Evolutionary conservation across 1,284 basidiomycete genomes (phyloP).

Genomic region (Coniophora puteana): DNA sequence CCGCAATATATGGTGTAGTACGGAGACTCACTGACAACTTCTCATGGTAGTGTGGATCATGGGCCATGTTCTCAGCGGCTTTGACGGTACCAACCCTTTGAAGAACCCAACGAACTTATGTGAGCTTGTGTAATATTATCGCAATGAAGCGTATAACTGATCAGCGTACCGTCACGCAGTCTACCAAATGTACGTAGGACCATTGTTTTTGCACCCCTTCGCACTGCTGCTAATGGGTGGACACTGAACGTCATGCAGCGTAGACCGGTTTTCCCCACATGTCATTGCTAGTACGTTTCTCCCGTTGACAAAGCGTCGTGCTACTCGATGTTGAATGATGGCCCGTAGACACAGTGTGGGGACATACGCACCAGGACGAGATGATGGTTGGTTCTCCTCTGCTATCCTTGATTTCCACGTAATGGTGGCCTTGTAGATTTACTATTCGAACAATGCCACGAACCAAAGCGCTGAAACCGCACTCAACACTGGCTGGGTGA

Average conservation of each 20-base stretch:
- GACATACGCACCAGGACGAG: constrained; percentile 81
- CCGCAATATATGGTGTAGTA: no score
- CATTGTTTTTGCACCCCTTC: neutral
- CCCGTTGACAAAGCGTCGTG: constrained; percentile 1
- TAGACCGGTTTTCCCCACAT: constrained; percentile 76
- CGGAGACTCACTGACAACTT: constrained; percentile 5
- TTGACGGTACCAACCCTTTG: constrained; percentile 60
- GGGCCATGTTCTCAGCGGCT: constrained; percentile 73
- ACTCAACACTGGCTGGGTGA: constrained; percentile 48
- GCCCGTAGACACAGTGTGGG: constrained; percentile 63
- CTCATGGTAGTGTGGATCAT: constrained; percentile 64
- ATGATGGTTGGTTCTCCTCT: constrained; percentile 42
- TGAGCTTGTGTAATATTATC: constrained; percentile 8
- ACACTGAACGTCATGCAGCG: constrained; percentile 36
- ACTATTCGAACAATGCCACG: constrained; percentile 40
- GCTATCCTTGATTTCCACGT: neutral
- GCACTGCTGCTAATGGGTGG: neutral
- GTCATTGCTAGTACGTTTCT: constrained; percentile 64
- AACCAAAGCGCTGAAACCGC: constrained; percentile 52
- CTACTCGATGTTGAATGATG: neutral
- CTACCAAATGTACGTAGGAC: constrained; percentile 59
- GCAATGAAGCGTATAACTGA: neutral
- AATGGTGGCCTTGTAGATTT: constrained; percentile 26
- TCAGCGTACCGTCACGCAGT: constrained; percentile 33
- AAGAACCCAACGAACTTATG: constrained; percentile 60